A percentile compares a stretch with the other conserved stretches of the same genome.
These are phyloP conservation scores for Euphrasia arctica DNA, from an alignment of 305 asterid species.

Conservation along the genomic window DNA sequence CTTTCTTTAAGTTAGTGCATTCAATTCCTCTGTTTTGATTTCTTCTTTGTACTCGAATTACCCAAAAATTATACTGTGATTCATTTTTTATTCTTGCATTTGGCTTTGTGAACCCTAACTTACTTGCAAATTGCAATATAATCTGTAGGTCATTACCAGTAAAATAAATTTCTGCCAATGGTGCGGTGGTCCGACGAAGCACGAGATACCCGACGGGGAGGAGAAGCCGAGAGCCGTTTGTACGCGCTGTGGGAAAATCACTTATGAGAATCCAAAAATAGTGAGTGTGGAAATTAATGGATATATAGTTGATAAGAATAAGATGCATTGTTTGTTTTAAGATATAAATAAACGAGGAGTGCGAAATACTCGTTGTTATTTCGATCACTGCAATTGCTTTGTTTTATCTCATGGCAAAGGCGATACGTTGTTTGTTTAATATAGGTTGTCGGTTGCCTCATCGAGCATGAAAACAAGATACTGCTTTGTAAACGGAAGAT, in stretches of 20 bases:
- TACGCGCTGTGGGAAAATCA: constrained; percentile 72
- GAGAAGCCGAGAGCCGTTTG: constrained; percentile 87
- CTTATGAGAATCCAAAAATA: constrained; percentile 97
- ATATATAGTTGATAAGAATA: neutral
- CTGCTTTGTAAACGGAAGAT: constrained; percentile 85
- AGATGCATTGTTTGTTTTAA: neutral
- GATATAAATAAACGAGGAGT: too few species aligned
- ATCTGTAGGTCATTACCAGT: constrained; percentile 51
- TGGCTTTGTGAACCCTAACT: constrained; percentile 17
- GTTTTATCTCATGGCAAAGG: too few species aligned
- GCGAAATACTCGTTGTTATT: too few species aligned
- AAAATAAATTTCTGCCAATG: constrained; percentile 87
- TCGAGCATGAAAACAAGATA: constrained; percentile 91
- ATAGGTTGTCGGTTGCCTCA: constrained; percentile 99
- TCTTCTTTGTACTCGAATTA: too few species aligned
- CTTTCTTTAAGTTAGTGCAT: neutral
- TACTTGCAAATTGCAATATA: constrained; percentile 11
- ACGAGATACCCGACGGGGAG: constrained; percentile 91
- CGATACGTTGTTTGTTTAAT: constrained; percentile 8
- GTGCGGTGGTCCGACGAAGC: constrained; percentile 92
- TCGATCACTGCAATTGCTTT: too few species aligned
- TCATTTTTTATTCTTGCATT: neutral
- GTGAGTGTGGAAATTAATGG: constrained; percentile 35
- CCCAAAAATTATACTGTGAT: neutral
- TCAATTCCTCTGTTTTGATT: too few species aligned